These are phyloP conservation scores for Orbilia ellipsospora DNA, from an alignment of 2,329 filamentous ascomycete genomes.

Conservation along the genomic window DNA sequence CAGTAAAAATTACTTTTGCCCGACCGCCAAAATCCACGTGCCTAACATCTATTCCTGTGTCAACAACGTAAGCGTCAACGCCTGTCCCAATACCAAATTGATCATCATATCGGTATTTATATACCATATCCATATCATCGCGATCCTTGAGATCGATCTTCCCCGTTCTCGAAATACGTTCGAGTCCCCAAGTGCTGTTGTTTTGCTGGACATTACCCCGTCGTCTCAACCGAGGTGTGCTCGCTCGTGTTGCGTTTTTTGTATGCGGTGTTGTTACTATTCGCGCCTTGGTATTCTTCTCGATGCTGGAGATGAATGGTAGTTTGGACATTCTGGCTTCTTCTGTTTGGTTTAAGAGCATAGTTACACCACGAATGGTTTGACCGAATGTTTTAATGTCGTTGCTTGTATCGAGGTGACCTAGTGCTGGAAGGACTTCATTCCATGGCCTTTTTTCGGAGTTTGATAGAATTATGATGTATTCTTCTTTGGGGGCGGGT, in stretches of 20 bases:
- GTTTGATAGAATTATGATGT: constrained; percentile 18
- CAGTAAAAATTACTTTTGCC: constrained; percentile 54
- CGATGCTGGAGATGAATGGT: constrained; percentile 25
- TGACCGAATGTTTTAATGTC: constrained; percentile 14
- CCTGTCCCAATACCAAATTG: constrained; percentile 60
- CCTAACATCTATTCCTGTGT: constrained; percentile 63
- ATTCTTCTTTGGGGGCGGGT: constrained; percentile 2
- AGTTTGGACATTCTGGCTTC: constrained; percentile 19
- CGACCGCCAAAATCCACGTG: constrained; percentile 59
- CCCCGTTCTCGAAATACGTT: constrained; percentile 59
- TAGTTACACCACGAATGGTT: constrained; percentile 21
- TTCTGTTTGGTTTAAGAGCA: constrained; percentile 10
- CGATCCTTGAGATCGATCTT: constrained; percentile 58
- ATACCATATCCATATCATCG: constrained; percentile 27
- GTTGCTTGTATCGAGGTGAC: neutral
- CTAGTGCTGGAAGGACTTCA: constrained; percentile 22
- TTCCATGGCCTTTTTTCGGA: constrained; percentile 22
- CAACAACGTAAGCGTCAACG: constrained; percentile 65
- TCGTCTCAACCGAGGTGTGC: neutral
- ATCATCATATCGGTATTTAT: constrained; percentile 1
- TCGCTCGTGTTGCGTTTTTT: neutral
- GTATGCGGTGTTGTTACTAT: constrained; percentile 14
- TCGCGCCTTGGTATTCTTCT: constrained; percentile 15
- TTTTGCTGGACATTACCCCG: neutral
- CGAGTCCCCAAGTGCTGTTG: constrained; percentile 39